Percentiles rank a stretch among this genome's conserved stretches.
phyloP scores from a whole-genome alignment of 768 basidiomycete genomes.

The Gloeopeniophorella convolvens region DNA sequence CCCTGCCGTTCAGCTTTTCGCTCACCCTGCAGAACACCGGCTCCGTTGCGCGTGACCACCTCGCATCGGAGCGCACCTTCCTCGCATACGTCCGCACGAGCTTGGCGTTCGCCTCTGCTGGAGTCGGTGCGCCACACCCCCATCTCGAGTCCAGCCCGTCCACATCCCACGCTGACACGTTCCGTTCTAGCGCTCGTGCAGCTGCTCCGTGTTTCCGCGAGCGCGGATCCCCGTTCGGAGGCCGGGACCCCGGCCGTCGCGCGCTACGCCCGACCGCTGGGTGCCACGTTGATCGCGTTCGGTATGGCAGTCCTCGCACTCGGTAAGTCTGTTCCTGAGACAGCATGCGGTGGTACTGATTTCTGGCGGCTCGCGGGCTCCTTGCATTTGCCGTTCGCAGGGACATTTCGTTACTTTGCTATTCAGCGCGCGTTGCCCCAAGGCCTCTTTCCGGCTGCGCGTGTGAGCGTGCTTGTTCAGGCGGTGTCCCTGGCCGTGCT shows the following conservation, averaged over 20 bases:
- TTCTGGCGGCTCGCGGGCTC: not conserved
- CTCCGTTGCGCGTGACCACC: conserved; percentile 46
- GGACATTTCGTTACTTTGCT: conserved; percentile 34
- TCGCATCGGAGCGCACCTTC: conserved; percentile 46
- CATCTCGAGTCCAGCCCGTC: not conserved
- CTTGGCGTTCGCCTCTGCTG: conserved; percentile 41
- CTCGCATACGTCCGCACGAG: conserved; percentile 48
- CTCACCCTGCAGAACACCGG: conserved; percentile 40
- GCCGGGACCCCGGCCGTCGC: conserved; percentile 17
- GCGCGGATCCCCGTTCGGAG: conserved; percentile 12
- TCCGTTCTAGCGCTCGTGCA: conserved; percentile 37
- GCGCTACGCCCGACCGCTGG: conserved; percentile 38
- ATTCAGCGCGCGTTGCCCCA: conserved; percentile 33
- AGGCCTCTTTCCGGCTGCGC: conserved; percentile 38
- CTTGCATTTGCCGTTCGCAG: conserved; percentile 17
- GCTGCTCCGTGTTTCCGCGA: conserved; percentile 36
- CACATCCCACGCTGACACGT: not conserved
- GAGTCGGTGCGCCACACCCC: conserved; percentile 35
- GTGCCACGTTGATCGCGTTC: conserved; percentile 33
- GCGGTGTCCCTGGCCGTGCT: conserved; percentile 28
- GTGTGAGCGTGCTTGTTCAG: conserved; percentile 29
- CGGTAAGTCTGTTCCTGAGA: conserved; percentile 21
- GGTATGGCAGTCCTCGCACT: conserved; percentile 32
- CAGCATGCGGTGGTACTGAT: not conserved
- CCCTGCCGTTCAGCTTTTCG: conserved; percentile 14